Percentiles rank a stretch among this genome's conserved stretches.
phyloP scores from a whole-genome alignment of 2,329 filamentous ascomycete genomes.

The Metarhizium humberi region DNA sequence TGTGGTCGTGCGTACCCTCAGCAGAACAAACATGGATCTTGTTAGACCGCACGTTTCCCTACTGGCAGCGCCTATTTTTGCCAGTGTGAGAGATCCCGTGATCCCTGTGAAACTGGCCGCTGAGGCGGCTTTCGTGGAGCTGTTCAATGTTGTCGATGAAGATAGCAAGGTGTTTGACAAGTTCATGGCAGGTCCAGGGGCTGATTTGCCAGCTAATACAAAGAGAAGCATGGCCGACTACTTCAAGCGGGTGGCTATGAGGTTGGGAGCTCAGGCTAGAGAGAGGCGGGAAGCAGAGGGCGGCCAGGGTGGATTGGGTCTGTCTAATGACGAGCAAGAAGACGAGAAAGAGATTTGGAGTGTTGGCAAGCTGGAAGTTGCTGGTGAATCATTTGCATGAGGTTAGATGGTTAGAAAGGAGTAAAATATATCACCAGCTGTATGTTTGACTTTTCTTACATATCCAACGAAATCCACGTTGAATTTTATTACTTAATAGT shows the following conservation, averaged over 20 bases:
- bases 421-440: not conserved
- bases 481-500: not conserved
- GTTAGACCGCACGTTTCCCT: constrained; percentile 72
- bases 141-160: constrained; percentile 85
- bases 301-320: constrained; percentile 72
- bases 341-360: constrained; percentile 96
- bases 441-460: not conserved
- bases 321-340: constrained; percentile 85
- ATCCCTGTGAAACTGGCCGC: constrained; percentile 94
- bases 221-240: constrained; percentile 94
- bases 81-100: constrained; percentile 78
- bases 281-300: constrained; percentile 89
- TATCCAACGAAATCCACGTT: not conserved
- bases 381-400: constrained; percentile 47
- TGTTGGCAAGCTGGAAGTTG: constrained; percentile 78
- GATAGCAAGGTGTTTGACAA: constrained; percentile 84
- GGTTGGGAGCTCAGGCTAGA: constrained; percentile 75
- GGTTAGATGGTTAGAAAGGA: not conserved
- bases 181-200: constrained; percentile 64
- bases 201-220: constrained; percentile 57
- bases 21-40: constrained; percentile 68
- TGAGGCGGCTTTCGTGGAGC: constrained; percentile 83
- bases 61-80: constrained; percentile 78
- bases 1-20: constrained; percentile 79
- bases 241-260: constrained; percentile 84